Percentiles rank a stretch among this genome's conserved stretches.
These are phyloP conservation scores for Amborella trichopoda DNA, from an alignment of 164 flowering plant genomes.

Conservation along the genomic window DNA sequence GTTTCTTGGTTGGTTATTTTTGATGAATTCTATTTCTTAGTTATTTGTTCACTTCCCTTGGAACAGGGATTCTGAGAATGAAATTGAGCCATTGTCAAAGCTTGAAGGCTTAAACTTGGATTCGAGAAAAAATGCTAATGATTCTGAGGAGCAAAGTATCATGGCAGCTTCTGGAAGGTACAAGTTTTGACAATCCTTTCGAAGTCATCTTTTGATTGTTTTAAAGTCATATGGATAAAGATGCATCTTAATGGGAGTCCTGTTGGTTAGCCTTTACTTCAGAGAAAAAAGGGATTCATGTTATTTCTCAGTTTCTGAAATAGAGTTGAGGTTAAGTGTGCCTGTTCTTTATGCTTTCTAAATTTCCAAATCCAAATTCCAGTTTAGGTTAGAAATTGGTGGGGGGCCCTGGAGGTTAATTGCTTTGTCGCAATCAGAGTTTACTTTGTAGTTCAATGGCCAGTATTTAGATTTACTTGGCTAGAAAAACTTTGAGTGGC, in stretches of 20 bases:
- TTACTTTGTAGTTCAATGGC: too few relatives aligned
- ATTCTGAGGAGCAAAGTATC: constrained; percentile 19
- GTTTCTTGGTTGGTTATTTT: too few relatives aligned
- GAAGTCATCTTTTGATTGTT: background rate
- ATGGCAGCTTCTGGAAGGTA: constrained; percentile 37
- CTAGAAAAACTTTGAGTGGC: too few relatives aligned
- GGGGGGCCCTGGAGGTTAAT: too few relatives aligned
- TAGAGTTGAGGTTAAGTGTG: too few relatives aligned
- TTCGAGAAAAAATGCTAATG: constrained; percentile 36
- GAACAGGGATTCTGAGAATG: constrained; percentile 36
- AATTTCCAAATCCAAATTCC: too few relatives aligned
- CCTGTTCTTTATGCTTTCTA: too few relatives aligned
- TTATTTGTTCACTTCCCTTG: background rate
- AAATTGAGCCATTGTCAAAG: constrained; percentile 81
- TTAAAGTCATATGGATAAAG: background rate
- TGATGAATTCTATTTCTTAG: background rate
- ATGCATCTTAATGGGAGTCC: background rate
- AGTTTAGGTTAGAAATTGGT: too few relatives aligned
- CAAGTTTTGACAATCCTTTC: constrained; percentile 1
- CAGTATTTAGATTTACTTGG: too few relatives aligned
- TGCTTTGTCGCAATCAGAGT: too few relatives aligned
- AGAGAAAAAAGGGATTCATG: too few relatives aligned
- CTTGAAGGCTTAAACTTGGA: constrained; percentile 87
- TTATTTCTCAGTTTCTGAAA: too few relatives aligned
- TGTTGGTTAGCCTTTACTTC: background rate